Conservation (phyloP, 2,329 filamentous ascomycete species). For the Botrytis pseudocinerea region DNA sequence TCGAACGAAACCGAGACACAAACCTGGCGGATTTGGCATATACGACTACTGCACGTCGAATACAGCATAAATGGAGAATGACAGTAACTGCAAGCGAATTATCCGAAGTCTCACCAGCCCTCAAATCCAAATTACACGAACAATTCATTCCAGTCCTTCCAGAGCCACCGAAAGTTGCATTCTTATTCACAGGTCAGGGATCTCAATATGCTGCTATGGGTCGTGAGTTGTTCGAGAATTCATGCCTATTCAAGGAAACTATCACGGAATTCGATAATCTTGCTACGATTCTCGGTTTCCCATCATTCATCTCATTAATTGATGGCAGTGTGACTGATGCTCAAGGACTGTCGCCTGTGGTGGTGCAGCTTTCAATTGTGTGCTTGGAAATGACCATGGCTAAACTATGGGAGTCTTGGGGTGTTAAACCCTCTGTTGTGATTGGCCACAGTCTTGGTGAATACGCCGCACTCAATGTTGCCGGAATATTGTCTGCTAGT, state of each 20-base stretch:
- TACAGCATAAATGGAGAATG: slow-evolving; percentile 60
- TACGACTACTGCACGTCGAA: slow-evolving; percentile 48
- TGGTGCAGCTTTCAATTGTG: slow-evolving; percentile 21
- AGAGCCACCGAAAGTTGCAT: slow-evolving; percentile 39
- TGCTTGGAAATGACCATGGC: slow-evolving; percentile 23
- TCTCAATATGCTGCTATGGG: slow-evolving; percentile 25
- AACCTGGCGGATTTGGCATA: slow-evolving; percentile 38
- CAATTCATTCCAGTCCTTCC: slow-evolving; percentile 22
- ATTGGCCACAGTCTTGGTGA: slow-evolving; percentile 46
- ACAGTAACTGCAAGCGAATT: slow-evolving; percentile 45
- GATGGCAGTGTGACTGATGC: slow-evolving; percentile 18
- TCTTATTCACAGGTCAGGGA: slow-evolving; percentile 26
- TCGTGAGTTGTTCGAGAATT: slow-evolving; percentile 21
- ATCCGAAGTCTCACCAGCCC: slow-evolving; percentile 43
- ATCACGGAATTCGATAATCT: slow-evolving; percentile 24
- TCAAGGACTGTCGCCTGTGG: slow-evolving; percentile 18
- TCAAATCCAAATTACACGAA: slow-evolving; percentile 23
- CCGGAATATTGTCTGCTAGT: slow-evolving; percentile 67
- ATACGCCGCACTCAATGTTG: slow-evolving; percentile 69
- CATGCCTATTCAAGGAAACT: slow-evolving; percentile 13
- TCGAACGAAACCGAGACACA: slow-evolving; percentile 33
- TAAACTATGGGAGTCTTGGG: slow-evolving; percentile 24
- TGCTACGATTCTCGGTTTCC: slow-evolving; percentile 22
- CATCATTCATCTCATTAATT: slow-evolving; percentile 22
- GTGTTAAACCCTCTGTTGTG: slow-evolving; percentile 41